These are phyloP conservation scores for Actinidia arguta DNA, from an alignment of 179 eudicot genomes.

Conservation along the genomic window DNA sequence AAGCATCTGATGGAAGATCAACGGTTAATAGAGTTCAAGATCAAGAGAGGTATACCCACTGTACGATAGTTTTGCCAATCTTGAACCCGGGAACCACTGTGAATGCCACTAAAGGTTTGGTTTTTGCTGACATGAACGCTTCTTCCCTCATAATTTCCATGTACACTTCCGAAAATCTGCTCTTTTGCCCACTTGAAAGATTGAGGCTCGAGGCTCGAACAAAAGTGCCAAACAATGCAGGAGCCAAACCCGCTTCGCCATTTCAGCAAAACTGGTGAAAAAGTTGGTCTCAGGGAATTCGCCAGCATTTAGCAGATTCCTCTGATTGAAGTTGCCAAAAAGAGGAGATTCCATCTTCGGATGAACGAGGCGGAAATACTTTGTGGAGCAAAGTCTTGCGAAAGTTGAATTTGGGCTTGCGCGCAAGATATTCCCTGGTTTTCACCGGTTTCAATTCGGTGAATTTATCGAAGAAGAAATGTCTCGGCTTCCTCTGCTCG, in stretches of 20 bases:
- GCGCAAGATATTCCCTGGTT: slow-evolving; percentile 35
- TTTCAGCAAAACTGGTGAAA: slow-evolving; percentile 51
- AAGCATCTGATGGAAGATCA: background rate
- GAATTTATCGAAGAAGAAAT: slow-evolving; percentile 44
- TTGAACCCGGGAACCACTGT: slow-evolving; percentile 85
- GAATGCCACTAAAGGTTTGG: slow-evolving; percentile 48
- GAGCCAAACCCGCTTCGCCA: slow-evolving; percentile 72
- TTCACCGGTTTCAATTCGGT: slow-evolving; percentile 39
- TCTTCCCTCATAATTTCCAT: slow-evolving; percentile 73
- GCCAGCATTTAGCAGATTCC: slow-evolving; percentile 49
- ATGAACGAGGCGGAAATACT: slow-evolving; percentile 53
- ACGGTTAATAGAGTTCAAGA: background rate
- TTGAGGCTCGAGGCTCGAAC: slow-evolving; percentile 60
- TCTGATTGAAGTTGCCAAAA: slow-evolving; percentile 58
- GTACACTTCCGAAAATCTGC: slow-evolving; percentile 81
- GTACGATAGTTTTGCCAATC: slow-evolving; percentile 74
- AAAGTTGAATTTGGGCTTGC: slow-evolving; percentile 48
- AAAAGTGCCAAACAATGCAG: slow-evolving; percentile 80
- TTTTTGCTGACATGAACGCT: slow-evolving; percentile 27
- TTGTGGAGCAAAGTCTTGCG: slow-evolving; percentile 50
- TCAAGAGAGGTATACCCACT: slow-evolving; percentile 62
- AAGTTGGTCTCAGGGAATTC: slow-evolving; percentile 56
- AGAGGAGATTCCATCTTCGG: slow-evolving; percentile 72
- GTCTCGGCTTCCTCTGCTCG: slow-evolving; percentile 8
- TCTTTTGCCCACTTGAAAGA: slow-evolving; percentile 66